Base-by-base conservation (phyloP, 345 rosid genomes). In the Ceriops decandra region DNA sequence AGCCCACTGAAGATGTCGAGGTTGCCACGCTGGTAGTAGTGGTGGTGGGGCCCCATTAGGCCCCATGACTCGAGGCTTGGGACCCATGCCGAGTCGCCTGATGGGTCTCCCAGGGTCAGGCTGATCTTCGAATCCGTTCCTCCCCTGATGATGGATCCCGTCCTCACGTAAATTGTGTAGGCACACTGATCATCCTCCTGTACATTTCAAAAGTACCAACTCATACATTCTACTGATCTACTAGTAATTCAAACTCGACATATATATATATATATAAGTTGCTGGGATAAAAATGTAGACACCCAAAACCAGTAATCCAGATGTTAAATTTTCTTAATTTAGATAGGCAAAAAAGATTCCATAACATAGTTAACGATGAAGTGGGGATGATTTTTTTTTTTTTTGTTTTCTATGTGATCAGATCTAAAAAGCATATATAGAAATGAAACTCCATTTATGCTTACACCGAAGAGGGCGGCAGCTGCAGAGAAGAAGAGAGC, bases 71-170 rank as follows among this genome's bases (percentile, higher is more conserved):
- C 13, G 1, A 82, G 76, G 51, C 79, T 64, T 1, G 77, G 63
- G 68, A 79, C 68, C 81, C 76, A 72, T 5, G 73, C 74, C 0
- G 76, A 76, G 0, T 66, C 57, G 2, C 85, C 86, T 2, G 5
- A 19, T 11, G 75, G 21, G 42, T 83, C 84, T 7, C 76, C 79
- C 0, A 81, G 52, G 15, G 77, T 36, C 6, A 77, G 36, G 59
- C 81, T 66, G 66, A 83, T 81, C 57, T 47, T 81, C 1, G 87
- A 79, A 63, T 85, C 81, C 0, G 85, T 83, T 38, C 89, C 89
- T 0, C 76, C 82, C 38, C 67, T 77, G 52, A 81, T 32, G n/a
- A 64, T 10, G 11, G 83, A 75, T 1, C 80, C 80, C 0, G 84
- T 85, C 69, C 76, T 79, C 13, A 83, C 84, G 67, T 83, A 79